Base-by-base conservation (phyloP, 1,284 basidiomycete genomes). In the Earliella scabrosa region DNA sequence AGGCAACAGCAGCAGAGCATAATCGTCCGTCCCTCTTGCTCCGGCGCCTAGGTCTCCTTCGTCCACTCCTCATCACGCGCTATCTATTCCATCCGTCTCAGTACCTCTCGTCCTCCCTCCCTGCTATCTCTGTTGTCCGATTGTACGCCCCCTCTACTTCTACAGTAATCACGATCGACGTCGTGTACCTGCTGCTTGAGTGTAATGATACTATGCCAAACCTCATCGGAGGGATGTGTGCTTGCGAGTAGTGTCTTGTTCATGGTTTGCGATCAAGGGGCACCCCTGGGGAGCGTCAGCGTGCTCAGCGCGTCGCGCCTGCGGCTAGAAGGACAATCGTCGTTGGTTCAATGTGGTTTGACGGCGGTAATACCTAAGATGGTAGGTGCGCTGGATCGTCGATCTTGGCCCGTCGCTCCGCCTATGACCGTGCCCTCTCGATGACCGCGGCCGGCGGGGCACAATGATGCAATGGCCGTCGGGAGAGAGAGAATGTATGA, bases 171-270 rank as follows among this genome's bases (percentile, higher is more conserved):
- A 44, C 44, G 39, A 38, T 36, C 38, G 23, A 23, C 21, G 32
- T 18, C 48, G 34, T 54, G 47, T 50, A 53, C 45, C n/a, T 36
- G 50, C 29, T 48, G 39, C 32, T n/a, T 43, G 31, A 44, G 44
- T 54, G 56, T 54, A 54, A 58, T 58, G 32, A n/a, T 45, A 56
- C 20, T 45, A 38, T 41, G 31, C 23, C 26, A 26, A 35, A 45
- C 31, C n/a, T 20, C 14, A 5, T n/a, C n/a, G n/a, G n/a, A n/a
- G n/a, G n/a, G n/a, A n/a, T n/a, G n/a, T n/a, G n/a, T n/a, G n/a
- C n/a, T n/a, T n/a, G n/a, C n/a, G n/a, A n/a, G n/a, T n/a, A n/a
- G n/a, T n/a, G n/a, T n/a, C n/a, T n/a, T n/a, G n/a, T n/a, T n/a
- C n/a, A n/a, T n/a, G n/a, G n/a, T n/a, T n/a, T n/a, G n/a, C n/a